Conservation (phyloP, 805 yeast genomes). For the Peterozyma toletana region DNA sequence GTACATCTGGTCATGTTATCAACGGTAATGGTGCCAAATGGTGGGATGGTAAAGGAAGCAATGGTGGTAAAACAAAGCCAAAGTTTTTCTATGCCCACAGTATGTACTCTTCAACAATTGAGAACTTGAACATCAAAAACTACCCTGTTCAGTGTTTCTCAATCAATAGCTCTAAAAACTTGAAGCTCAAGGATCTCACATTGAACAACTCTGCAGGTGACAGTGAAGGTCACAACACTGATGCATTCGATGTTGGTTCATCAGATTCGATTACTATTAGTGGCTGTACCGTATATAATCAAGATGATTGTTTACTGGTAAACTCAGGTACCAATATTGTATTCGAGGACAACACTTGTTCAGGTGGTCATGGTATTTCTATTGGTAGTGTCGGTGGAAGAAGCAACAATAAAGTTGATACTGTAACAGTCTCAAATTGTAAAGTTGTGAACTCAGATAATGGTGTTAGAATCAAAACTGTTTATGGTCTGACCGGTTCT, state of each 20-base stretch:
- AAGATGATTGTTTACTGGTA: slow-evolving; percentile 14
- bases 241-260: too few species aligned
- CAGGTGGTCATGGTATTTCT: slow-evolving; percentile 13
- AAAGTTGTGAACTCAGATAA: too few species aligned
- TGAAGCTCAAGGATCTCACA: too few species aligned
- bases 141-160: slow-evolving; percentile 8
- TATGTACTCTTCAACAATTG: slow-evolving; percentile 7
- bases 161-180: too few species aligned
- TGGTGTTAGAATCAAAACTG: slow-evolving; percentile 7
- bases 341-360: slow-evolving; percentile 11
- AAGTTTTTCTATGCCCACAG: slow-evolving; percentile 10
- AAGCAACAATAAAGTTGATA: too few species aligned
- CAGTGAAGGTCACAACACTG: too few species aligned
- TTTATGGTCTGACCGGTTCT: slow-evolving; percentile 11
- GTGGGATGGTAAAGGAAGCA: slow-evolving; percentile 14
- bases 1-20: slow-evolving; percentile 11
- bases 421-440: too few species aligned
- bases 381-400: too few species aligned
- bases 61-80: slow-evolving; percentile 11
- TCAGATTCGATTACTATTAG: too few species aligned
- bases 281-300: slow-evolving; percentile 9
- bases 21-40: slow-evolving; percentile 12
- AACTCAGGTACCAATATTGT: slow-evolving; percentile 11
- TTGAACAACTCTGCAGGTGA: too few species aligned
- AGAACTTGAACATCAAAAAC: slow-evolving; percentile 10